These are phyloP conservation scores for Aspergillus versicolor DNA, from an alignment of 2,329 filamentous ascomycete genomes.

Conservation along the genomic window DNA sequence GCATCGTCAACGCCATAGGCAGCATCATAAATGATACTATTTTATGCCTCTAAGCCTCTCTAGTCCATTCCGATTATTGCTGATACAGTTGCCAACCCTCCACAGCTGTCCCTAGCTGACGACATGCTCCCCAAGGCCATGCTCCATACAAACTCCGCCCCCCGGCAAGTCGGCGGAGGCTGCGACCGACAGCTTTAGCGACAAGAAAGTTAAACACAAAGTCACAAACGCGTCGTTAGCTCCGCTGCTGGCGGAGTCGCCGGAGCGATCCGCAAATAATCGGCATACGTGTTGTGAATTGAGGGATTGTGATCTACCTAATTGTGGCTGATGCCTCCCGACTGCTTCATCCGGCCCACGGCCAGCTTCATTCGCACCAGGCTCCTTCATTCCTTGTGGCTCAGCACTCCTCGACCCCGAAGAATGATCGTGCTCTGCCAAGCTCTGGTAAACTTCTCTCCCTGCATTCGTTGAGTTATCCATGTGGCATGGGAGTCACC, in stretches of 20 bases:
- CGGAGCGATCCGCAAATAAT: neutral
- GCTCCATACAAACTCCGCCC: constrained; percentile 9
- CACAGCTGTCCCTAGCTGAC: constrained; percentile 6
- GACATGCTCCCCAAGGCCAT: neutral
- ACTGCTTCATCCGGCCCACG: neutral
- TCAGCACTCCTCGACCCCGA: neutral
- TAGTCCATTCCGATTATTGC: neutral
- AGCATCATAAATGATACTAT: constrained; percentile 9
- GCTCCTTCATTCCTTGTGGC: constrained; percentile 6
- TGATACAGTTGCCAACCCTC: neutral
- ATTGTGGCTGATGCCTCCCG: neutral
- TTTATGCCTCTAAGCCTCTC: neutral
- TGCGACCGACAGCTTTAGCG: neutral
- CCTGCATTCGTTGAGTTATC: neutral
- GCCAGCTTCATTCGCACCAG: constrained; percentile 3
- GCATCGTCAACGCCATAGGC: neutral
- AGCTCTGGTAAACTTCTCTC: constrained; percentile 1
- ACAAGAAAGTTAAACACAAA: neutral
- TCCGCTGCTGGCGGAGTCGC: neutral
- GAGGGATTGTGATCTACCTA: neutral
- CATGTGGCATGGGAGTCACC: neutral
- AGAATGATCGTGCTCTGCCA: neutral
- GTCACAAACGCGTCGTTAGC: neutral
- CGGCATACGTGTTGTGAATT: neutral
- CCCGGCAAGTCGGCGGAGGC: constrained; percentile 8